Base-by-base conservation (phyloP, 306 rosid species). In the Benincasa hispida region DNA sequence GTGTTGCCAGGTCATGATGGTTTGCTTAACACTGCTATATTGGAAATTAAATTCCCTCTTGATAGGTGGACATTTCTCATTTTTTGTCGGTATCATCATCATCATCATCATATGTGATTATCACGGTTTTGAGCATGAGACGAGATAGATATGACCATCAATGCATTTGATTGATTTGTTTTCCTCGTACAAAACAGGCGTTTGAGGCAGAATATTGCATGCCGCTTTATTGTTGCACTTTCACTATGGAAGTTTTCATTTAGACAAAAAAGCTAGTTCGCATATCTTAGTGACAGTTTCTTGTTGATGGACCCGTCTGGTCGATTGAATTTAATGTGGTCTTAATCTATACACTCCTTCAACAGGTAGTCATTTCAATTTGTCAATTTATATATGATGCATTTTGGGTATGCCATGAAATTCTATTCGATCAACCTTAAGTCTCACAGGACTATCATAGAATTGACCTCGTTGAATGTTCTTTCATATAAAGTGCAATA, bases 1-100 rank as follows among this genome's bases (percentile, higher is more conserved):
- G 77, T 80, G 77, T 87, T 84, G 42, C 37, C 27, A 47, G 80
- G 79, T 84, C 81, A 41, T 35, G 32, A 79, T 35, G 75, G 73
- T 77, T 84, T 77, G 78, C 72, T 77, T 69, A 47, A 67, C 79
- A 75, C 66, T 18, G 69, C 59, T 35, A 32, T 30, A 51, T 24
- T 25, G 51, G 34, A 35, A n/a, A 65, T 17, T 53, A 39, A 22
- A 32, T 34, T 51, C 22, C 50, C 62, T 15, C 51, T 77, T 30
- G 50, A 48, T 48, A n/a, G 37, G 65, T 48, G 45, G 48, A 39
- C 17, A 17, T 18, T 50, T 61, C 19, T 59, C 56, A 28, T 17
- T 10, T 63, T 41, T 42, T 3, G 34, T 10, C 58, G 28, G 75
- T 41, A 10, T 35, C 39, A 35, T 35, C 39, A 34, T 4, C n/a